Conservation (phyloP, 768 basidiomycete species). For the Suillus fuscotomentosus region DNA sequence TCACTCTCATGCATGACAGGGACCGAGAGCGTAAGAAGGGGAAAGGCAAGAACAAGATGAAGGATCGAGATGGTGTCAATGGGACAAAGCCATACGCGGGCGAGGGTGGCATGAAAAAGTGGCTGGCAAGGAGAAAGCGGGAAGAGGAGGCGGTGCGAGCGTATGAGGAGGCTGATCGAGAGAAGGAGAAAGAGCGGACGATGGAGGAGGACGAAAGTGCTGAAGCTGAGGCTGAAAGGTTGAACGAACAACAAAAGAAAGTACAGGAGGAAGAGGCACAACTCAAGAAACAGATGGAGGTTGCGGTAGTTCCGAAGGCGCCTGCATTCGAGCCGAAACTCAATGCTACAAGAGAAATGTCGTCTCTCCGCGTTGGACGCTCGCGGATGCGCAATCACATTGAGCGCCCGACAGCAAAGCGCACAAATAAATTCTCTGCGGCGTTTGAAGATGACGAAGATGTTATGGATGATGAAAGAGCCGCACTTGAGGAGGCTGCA, state of each 20-base stretch:
- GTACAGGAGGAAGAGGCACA: constrained; percentile 12
- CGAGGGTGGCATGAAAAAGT: constrained; percentile 75
- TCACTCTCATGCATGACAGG: constrained; percentile 56
- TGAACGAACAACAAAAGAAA: constrained; percentile 13
- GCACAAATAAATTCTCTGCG: constrained; percentile 64
- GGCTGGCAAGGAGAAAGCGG: constrained; percentile 59
- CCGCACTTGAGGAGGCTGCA: constrained; percentile 53
- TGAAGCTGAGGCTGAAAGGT: constrained; percentile 21
- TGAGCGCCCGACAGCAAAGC: constrained; percentile 48
- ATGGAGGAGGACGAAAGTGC: constrained; percentile 34
- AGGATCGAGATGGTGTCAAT: constrained; percentile 38
- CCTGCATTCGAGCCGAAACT: constrained; percentile 19
- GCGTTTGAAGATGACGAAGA: constrained; percentile 52
- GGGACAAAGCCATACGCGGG: constrained; percentile 78
- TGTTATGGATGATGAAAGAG: constrained; percentile 38
- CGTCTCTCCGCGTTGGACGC: constrained; percentile 68
- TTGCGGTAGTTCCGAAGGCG: constrained; percentile 12
- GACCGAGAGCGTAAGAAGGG: constrained; percentile 47
- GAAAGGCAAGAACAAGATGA: constrained; percentile 36
- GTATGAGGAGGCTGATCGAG: constrained; percentile 13
- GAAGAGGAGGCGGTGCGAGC: constrained; percentile 49
- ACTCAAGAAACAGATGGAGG: constrained; percentile 14
- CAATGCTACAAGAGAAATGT: constrained; percentile 27
- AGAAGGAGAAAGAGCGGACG: constrained; percentile 32
- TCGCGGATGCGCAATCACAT: constrained; percentile 59